Base-by-base conservation (phyloP, 2,329 filamentous ascomycete genomes). In the Alternaria tenuissima region DNA sequence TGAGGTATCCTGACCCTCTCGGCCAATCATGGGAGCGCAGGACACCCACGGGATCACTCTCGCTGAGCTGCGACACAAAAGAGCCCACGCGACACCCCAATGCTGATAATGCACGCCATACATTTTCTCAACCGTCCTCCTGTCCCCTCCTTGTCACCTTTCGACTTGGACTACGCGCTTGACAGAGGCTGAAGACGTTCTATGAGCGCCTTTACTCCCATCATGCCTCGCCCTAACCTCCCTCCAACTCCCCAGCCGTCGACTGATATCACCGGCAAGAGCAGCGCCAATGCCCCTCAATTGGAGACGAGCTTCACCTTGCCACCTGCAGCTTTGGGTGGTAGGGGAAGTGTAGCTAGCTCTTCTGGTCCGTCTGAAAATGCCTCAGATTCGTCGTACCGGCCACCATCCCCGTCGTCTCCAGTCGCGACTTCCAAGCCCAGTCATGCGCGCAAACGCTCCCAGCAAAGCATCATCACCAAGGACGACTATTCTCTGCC, bases 171-270 rank as follows among this genome's bases (percentile, higher is more conserved):
- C 12, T 55, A 58, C 43, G 41, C 51, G 49, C 57, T 61, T 41
- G 61, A 66, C 47, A 57, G 16, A 14, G 52, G 57, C 38, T 66
- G 52, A 57, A 42, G 47, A 42, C 24, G 12, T 56, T 57, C 36
- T 48, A 70, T 71, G 68, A 72, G 59, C 57, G 44, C 53, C 56
- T 52, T 62, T 58, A 61, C 65, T 44, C 48, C 65, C 59, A 75
- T 67, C 64, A 93, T 93, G 91, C 87, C 90, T 76, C 88, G 85
- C 59, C 83, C 86, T 44, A 83, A 82, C 56, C 83, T 89, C 55
- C 92, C 90, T 44, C 91, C 89, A 43, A 96, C 92, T 49, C 93
- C 92, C 41, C 89, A 88, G 53, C 91, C 91, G 11, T 94, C 91
- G 34, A 90, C 90, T 52, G 92, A 95, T 74, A 91, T 95, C 76